A percentile compares a stretch with the other conserved stretches of the same genome.
Conservation (phyloP, 257 asterid genomes). For the Solanum medicagineum region DNA sequence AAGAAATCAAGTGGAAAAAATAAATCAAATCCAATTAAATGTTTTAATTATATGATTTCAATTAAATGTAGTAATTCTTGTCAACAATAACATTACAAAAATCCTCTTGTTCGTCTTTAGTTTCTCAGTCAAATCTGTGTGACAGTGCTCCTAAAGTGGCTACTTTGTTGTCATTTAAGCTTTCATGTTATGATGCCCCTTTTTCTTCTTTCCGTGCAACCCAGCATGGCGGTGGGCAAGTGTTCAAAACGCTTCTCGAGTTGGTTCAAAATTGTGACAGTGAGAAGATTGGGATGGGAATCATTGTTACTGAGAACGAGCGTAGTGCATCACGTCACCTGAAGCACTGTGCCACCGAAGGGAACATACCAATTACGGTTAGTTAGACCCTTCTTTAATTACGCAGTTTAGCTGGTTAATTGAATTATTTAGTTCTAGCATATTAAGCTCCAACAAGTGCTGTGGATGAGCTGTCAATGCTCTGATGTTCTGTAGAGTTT, state of each 20-base stretch:
- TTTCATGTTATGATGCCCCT: conserved; percentile 4
- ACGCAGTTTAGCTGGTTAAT: neutral
- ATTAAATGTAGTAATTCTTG: neutral
- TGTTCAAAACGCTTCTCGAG: conserved; percentile 50
- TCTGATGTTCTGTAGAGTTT: neutral
- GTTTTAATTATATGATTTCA: neutral
- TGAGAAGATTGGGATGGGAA: conserved; percentile 37
- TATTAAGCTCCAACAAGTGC: neutral
- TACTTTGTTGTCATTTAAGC: neutral
- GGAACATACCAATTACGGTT: conserved; percentile 46
- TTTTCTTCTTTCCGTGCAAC: conserved; percentile 4
- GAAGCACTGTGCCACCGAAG: conserved; percentile 63
- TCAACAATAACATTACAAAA: neutral
- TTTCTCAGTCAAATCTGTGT: neutral
- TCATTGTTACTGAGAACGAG: conserved; percentile 45
- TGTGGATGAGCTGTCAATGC: neutral
- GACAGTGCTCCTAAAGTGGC: neutral
- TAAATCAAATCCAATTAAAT: neutral
- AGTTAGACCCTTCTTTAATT: conserved; percentile 6
- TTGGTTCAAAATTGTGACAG: conserved; percentile 50
- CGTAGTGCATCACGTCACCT: conserved; percentile 56
- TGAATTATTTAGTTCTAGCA: neutral
- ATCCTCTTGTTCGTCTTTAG: neutral
- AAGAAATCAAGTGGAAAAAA: neutral
- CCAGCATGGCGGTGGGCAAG: conserved; percentile 81